These are phyloP conservation scores for Davidsoniella virescens DNA, from an alignment of 2,329 filamentous ascomycete species.

Conservation along the genomic window DNA sequence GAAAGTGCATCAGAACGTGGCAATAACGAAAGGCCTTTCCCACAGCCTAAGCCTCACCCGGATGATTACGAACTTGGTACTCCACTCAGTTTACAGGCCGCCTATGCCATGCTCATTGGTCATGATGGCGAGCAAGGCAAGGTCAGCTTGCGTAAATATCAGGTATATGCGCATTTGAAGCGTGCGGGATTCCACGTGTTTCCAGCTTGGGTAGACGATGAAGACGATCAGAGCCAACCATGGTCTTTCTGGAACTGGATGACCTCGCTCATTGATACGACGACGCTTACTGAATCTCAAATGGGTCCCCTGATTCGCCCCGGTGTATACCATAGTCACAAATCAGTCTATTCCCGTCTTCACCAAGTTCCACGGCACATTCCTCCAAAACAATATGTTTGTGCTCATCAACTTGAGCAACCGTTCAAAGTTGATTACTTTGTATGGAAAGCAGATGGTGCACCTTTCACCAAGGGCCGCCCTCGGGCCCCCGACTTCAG, in stretches of 20 bases:
- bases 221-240: constrained; percentile 13
- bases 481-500: constrained; percentile 71
- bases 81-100: constrained; percentile 82
- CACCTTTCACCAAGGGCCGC: constrained; percentile 59
- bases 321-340: constrained; percentile 49
- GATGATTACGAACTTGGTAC: constrained; percentile 44
- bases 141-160: constrained; percentile 60
- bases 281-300: constrained; percentile 14
- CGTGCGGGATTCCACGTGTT: constrained; percentile 68
- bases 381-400: constrained; percentile 19
- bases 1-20: constrained; percentile 15
- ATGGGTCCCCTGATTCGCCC: constrained; percentile 43
- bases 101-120: constrained; percentile 72
- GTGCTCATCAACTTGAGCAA: constrained; percentile 19
- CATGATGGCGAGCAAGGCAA: constrained; percentile 45
- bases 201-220: constrained; percentile 36
- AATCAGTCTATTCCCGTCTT: constrained; percentile 60
- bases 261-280: constrained; percentile 27
- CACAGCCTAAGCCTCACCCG: constrained; percentile 16
- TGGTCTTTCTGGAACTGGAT: constrained; percentile 36
- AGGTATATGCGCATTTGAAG: constrained; percentile 74
- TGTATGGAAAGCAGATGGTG: constrained; percentile 54
- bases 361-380: constrained; percentile 58
- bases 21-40: constrained; percentile 15
- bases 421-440: constrained; percentile 64